Base-by-base conservation (phyloP, 2,329 filamentous ascomycete genomes). In the Chrysosporium keratinophilum region DNA sequence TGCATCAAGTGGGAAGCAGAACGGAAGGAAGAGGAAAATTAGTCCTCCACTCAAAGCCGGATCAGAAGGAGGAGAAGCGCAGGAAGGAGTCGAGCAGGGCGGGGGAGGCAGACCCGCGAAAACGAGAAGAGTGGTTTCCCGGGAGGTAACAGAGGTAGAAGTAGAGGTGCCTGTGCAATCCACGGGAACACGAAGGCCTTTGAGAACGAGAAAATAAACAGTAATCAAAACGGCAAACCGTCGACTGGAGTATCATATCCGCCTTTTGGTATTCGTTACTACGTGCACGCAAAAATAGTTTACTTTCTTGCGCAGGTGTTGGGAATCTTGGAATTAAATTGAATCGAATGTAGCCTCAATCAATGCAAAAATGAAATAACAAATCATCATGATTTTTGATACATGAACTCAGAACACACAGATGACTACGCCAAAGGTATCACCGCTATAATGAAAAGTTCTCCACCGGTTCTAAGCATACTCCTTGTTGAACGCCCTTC, bases 401-500 rank as follows among this genome's bases (percentile, higher is more conserved):
- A 50, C 48, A 43, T 42, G 4, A 50, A 50, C 11, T 10, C 17
- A 17, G 3, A 9, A 12, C 37, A 48, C 34, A 17, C 34, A 19
- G 45, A 48, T 39, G 45, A 48, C n/a, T 33, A 17, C n/a, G 41
- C 10, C 17, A 33, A 3, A 35, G 41, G 28, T 39, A 44, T 39
- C 40, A 37, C 20, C 33, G 23, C 17, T 28, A n/a, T n/a, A n/a
- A n/a, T n/a, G n/a, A n/a, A n/a, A n/a, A n/a, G n/a, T n/a, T n/a
- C n/a, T n/a, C n/a, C n/a, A n/a, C n/a, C n/a, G n/a, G n/a, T n/a
- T 41, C 23, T 54, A 58, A 19, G 50, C 47, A 49, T 58, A 95
- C 70, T 94, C 84, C 73, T 86, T 90, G 70, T 95, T 95, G 62
- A 95, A 96, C 0, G 83, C 86, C 60, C 90, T 77, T 28, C 93